Evolutionary conservation across 306 rosid species (phyloP).

Genomic region (Datisca glomerata): DNA sequence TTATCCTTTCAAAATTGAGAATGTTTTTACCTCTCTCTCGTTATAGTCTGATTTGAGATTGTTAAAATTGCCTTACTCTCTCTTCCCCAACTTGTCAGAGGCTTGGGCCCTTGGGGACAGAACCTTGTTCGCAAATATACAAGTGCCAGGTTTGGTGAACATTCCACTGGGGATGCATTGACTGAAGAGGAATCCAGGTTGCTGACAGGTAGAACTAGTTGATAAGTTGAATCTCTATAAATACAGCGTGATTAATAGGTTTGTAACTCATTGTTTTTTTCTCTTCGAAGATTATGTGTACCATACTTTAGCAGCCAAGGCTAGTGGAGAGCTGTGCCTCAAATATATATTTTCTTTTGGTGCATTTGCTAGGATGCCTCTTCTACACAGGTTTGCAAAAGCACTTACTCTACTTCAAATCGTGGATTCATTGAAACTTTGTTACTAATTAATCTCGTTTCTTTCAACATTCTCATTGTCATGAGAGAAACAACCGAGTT

Average conservation of each 20-base stretch:
- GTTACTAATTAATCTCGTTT: too few species aligned
- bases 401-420: too few species aligned
- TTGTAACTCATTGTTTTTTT: slow-evolving; percentile 20
- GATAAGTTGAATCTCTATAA: slow-evolving; percentile 2
- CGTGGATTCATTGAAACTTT: too few species aligned
- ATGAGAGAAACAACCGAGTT: too few species aligned
- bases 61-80: background rate
- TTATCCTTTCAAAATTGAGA: background rate
- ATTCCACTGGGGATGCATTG: slow-evolving; percentile 49
- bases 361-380: slow-evolving; percentile 78
- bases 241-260: slow-evolving; percentile 4
- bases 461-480: too few species aligned
- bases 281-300: slow-evolving; percentile 64
- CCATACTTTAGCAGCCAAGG: slow-evolving; percentile 88
- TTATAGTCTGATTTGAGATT: background rate
- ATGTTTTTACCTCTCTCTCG: background rate
- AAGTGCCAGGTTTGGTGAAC: slow-evolving; percentile 52
- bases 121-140: slow-evolving; percentile 62
- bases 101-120: slow-evolving; percentile 98
- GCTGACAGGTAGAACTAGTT: slow-evolving; percentile 53
- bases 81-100: slow-evolving; percentile 33
- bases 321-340: slow-evolving; percentile 93
- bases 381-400: slow-evolving; percentile 75
- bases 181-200: slow-evolving; percentile 55
- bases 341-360: slow-evolving; percentile 81